phyloP scores from a whole-genome alignment of 225 moss, liverwort and hornwort genomes.

The Bryoerythrophyllum caledonicum region DNA sequence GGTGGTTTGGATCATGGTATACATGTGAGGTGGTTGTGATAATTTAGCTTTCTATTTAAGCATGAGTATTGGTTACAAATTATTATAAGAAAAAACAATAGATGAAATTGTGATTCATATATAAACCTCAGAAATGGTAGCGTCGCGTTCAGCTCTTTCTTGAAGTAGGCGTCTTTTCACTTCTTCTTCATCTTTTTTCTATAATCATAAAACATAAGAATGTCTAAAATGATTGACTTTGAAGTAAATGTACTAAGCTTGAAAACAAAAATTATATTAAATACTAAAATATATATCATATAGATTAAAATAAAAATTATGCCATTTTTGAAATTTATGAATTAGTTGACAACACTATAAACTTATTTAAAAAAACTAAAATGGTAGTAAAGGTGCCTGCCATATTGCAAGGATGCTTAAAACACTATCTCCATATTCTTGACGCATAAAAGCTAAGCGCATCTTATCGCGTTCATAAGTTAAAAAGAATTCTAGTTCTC shows the following conservation, averaged over 20 bases:
- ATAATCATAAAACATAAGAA: background rate
- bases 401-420: conserved; percentile 30
- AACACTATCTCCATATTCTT: conserved; percentile 43
- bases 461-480: conserved; percentile 29
- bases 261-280: background rate
- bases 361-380: no score
- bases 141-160: background rate
- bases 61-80: background rate
- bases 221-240: background rate
- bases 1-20: no score
- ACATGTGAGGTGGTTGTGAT: no score
- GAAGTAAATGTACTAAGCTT: background rate
- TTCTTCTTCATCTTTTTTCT: conserved; percentile 28
- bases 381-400: conserved; percentile 40
- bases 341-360: background rate
- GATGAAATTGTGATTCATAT: no score
- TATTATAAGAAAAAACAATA: no score
- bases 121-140: conserved; percentile 21
- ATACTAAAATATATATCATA: no score
- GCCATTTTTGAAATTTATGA: background rate
- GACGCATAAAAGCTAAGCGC: conserved; percentile 30
- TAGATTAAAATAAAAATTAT: no score
- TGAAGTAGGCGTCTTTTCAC: background rate
- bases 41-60: background rate
- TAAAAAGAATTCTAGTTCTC: conserved; percentile 16